Base-by-base conservation (phyloP, 208 protist genomes). In the Leptomonas seymouri region DNA sequence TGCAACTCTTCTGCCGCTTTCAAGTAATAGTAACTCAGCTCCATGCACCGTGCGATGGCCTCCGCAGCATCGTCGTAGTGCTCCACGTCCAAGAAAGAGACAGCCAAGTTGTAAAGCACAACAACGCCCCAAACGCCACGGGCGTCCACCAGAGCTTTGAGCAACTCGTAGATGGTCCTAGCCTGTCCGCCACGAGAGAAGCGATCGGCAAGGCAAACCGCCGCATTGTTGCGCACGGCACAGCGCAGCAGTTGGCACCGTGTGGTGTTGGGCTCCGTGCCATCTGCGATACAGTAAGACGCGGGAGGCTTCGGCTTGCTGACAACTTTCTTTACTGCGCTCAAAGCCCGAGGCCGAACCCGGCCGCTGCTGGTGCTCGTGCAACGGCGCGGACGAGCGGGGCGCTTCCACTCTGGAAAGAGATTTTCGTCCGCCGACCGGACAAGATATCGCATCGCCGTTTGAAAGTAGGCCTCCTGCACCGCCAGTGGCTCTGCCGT, bases 71-170 rank as follows among this genome's bases (percentile, higher is more conserved):
- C 78, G 49, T 96, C 89, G 75, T 89, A 91, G 42, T 76, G 82
- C 44, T 81, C 76, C 12, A 64, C 27, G 5, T 67, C 59, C 5
- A 89, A 54, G 44, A 92, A 86, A 7, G 74, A 28, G 25, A 86
- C 85, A 18, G 86, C 86, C 28, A 96, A 50, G 61, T 96, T 96
- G 78, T 94, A 94, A 51, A 96, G 69, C 23, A 82, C 69, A n/a
- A 74, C 21, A 27, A 78, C 86, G 70, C 72, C 64, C 67, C 92
- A 78, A 16, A 81, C 83, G 11, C 77, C 85, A 12, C 71, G 53
- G 5, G 73, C 74, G 16, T 76, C 71, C 4, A 62, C 55, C n/a
- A 93, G 62, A 11, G 89, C 83, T 11, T 74, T 76, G 31, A 87
- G 56, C 25, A 96, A 77, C 30, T 68, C 64, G 57, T 68, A 62